A percentile compares a stretch with the other conserved stretches of the same genome.
phyloP scores from a whole-genome alignment of 495 filamentous ascomycete species.

The Staphylotrichum tortipilum region DNA sequence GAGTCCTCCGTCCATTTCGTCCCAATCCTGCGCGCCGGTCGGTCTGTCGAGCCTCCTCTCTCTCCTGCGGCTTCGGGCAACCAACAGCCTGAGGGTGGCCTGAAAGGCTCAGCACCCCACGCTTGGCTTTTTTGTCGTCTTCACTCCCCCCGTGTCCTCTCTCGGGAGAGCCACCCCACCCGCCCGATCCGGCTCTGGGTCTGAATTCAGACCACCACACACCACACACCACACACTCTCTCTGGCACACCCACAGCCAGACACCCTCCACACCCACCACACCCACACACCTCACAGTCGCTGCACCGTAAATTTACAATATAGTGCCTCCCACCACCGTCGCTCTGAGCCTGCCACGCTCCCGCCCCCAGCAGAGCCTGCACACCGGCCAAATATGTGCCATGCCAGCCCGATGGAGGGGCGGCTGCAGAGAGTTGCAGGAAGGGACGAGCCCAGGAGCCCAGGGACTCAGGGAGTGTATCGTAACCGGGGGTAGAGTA shows the following conservation, averaged over 20 bases:
- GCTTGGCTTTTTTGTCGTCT: not conserved
- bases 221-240: not conserved
- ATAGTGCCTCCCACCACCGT: not conserved
- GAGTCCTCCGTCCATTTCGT: too few species aligned
- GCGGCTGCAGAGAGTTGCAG: conserved; percentile 18
- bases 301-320: conserved; percentile 11
- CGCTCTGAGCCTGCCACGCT: not conserved
- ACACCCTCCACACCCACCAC: not conserved
- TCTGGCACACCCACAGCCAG: not conserved
- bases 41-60: not conserved
- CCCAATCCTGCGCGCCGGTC: too few species aligned
- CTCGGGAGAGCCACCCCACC: not conserved
- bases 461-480: too few species aligned
- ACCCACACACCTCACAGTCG: not conserved
- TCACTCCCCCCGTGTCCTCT: not conserved
- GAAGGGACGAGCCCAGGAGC: too few species aligned
- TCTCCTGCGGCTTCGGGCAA: not conserved
- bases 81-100: not conserved
- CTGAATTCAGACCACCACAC: too few species aligned
- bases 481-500: not conserved
- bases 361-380: conserved; percentile 3
- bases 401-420: conserved; percentile 4
- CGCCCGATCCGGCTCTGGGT: not conserved
- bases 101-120: not conserved
- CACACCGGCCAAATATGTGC: conserved; percentile 15